Evolutionary conservation across 2,329 filamentous ascomycete genomes (phyloP).

Genomic region (Stemphylium lycopersici): DNA sequence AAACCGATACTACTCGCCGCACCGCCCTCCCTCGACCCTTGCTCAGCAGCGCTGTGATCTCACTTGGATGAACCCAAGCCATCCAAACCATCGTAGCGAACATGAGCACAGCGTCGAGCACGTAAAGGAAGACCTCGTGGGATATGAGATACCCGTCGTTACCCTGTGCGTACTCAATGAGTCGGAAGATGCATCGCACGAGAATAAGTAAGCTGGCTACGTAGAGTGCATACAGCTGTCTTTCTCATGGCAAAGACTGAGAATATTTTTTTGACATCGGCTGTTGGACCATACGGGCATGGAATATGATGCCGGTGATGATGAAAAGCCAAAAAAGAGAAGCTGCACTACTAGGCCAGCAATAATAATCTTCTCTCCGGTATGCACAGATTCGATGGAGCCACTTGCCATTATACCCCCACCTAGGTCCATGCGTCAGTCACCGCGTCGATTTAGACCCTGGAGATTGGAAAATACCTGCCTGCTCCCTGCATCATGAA

Average conservation of each 20-base stretch:
- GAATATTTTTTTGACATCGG: background rate
- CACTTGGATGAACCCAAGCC: constrained; percentile 1
- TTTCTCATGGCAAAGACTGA: constrained; percentile 31
- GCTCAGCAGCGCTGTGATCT: background rate
- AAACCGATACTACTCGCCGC: constrained; percentile 3
- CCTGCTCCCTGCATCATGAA: constrained; percentile 51
- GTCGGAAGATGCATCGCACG: constrained; percentile 56
- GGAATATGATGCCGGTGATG: constrained; percentile 21
- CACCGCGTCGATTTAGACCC: constrained; percentile 10
- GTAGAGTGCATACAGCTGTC: constrained; percentile 54
- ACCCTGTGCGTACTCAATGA: constrained; percentile 57
- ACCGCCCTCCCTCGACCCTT: constrained; percentile 2
- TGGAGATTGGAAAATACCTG: constrained; percentile 18
- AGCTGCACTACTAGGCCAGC: constrained; percentile 56
- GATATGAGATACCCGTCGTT: constrained; percentile 52
- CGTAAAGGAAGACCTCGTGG: constrained; percentile 53
- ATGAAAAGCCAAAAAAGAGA: constrained; percentile 58
- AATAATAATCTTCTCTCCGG: constrained; percentile 54
- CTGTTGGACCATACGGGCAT: constrained; percentile 1
- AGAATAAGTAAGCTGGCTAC: constrained; percentile 54
- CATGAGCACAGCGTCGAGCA: constrained; percentile 56
- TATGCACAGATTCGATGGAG: constrained; percentile 28
- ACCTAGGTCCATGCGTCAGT: constrained; percentile 10
- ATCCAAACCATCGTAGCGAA: constrained; percentile 46
- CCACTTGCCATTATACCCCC: constrained; percentile 48